Base-by-base conservation (phyloP, 441 rosid species). In the Raphanus hybrid region DNA sequence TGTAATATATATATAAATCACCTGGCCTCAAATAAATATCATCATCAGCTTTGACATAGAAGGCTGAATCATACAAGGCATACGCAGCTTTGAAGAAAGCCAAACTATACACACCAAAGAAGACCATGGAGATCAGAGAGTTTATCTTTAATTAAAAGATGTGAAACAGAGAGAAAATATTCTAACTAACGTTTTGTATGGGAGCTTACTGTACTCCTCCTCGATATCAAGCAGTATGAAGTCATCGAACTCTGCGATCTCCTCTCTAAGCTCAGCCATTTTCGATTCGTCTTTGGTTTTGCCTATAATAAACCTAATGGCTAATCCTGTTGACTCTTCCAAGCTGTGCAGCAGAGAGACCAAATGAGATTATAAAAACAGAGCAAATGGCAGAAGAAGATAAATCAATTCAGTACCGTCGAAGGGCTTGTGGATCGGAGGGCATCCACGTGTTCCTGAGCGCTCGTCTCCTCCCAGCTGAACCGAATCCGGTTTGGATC, bases 151-250 rank as follows among this genome's bases (percentile, higher is more conserved):
- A 41, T 4, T 34, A 34, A 34, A 41, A 41, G 48, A 41, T 41
- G 9, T 15, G 57, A 52, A 45, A 43, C 59, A 48, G 16, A 39
- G 34, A 59, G 27, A 55, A 52, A 37, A 34, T 62, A 37, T 1
- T 52, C 15, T 3, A 57, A 52, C 57, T 23, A 26, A 67, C 99
- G 98, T 95, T 95, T 95, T 95, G 88, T 90, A 86, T 1, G 99
- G 99, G 48, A 95, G 99, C 87, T 90, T 88, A 88, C 97, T 92
- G 71, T 92, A 94, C 91, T 91, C 92, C 89, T 94, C 97, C 88
- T 91, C 92, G 4, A 87, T 84, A 83, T 94, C 99, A 29, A 95
- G 84, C 37, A 95, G 81, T 81, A 95, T 50, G 82, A 95, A 90
- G 82, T 95, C 99, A 82, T 95, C 99, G 78, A 86, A 91, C 71